phyloP scores from a whole-genome alignment of 805 yeast genomes.

The Myxozyma melibiosi region DNA sequence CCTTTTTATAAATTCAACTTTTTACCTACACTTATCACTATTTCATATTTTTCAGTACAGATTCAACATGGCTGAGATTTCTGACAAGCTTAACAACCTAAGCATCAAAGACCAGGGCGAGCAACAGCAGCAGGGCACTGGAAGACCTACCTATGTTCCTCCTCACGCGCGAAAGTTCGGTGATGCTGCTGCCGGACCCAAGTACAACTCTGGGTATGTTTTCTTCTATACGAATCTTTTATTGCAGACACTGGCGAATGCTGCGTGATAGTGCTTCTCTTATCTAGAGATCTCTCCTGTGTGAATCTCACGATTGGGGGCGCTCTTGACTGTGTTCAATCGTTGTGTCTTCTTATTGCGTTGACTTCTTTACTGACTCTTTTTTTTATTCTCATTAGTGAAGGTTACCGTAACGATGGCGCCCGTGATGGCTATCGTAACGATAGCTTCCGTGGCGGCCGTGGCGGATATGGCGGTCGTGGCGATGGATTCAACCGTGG shows the following conservation, averaged over 20 bases:
- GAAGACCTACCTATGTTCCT: constrained; percentile 51
- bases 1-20: not conserved
- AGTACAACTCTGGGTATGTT: constrained; percentile 11
- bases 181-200: constrained; percentile 15
- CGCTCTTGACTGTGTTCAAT: too few species aligned
- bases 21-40: not conserved
- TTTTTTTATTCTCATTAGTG: constrained; percentile 4
- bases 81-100: constrained; percentile 28
- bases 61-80: constrained; percentile 33
- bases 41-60: not conserved
- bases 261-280: not conserved
- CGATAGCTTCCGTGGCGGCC: constrained; percentile 7
- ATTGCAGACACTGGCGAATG: not conserved
- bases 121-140: constrained; percentile 2
- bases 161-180: constrained; percentile 49
- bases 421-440: constrained; percentile 14
- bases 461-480: constrained; percentile 24
- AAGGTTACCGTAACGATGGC: constrained; percentile 16
- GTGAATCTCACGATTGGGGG: not conserved
- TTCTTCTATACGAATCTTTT: not conserved
- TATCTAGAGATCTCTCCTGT: not conserved
- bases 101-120: constrained; percentile 22
- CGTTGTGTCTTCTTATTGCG: too few species aligned
- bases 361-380: not conserved
- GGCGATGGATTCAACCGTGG: constrained; percentile 28